These are phyloP conservation scores for Exophiala sideris DNA, from an alignment of 2,329 filamentous ascomycete species.

Conservation along the genomic window DNA sequence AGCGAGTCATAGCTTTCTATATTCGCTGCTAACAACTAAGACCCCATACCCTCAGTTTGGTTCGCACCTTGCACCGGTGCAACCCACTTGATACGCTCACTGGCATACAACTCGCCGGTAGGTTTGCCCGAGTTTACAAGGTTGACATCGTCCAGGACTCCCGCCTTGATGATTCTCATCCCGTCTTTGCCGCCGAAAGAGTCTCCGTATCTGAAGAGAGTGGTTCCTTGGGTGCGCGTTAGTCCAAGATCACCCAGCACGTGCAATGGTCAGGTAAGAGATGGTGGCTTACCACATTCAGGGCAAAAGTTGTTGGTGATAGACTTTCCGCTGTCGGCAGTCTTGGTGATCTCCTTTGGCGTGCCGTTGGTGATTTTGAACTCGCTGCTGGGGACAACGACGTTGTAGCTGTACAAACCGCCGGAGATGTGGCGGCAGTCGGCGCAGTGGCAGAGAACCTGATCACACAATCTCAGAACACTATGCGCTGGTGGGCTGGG, in stretches of 20 bases:
- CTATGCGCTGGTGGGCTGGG: not conserved
- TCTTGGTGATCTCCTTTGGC: slow-evolving; percentile 36
- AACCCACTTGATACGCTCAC: slow-evolving; percentile 19
- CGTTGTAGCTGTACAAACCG: slow-evolving; percentile 31
- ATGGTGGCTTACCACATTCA: slow-evolving; percentile 33
- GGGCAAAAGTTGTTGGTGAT: slow-evolving; percentile 38
- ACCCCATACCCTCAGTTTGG: slow-evolving; percentile 21
- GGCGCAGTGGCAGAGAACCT: slow-evolving; percentile 39
- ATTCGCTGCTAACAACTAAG: not conserved
- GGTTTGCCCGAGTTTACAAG: slow-evolving; percentile 33
- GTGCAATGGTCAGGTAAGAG: not conserved
- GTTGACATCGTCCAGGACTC: slow-evolving; percentile 35
- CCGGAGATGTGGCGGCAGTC: slow-evolving; percentile 41
- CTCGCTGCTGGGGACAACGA: slow-evolving; percentile 32
- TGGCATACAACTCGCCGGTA: slow-evolving; percentile 33
- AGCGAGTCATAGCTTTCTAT: not conserved
- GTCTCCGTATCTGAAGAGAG: slow-evolving; percentile 30
- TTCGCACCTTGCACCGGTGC: slow-evolving; percentile 13
- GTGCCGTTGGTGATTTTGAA: slow-evolving; percentile 32
- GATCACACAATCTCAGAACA: not conserved
- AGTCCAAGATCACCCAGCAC: not conserved
- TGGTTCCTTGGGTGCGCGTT: slow-evolving; percentile 11
- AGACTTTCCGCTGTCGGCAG: slow-evolving; percentile 36
- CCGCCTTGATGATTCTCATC: slow-evolving; percentile 34
- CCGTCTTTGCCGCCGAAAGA: slow-evolving; percentile 30